Evolutionary conservation across 73 alveolate species (phyloP), one percentile per base, ranked within the genome.

Genomic region (Stentor roeselii): DNA sequence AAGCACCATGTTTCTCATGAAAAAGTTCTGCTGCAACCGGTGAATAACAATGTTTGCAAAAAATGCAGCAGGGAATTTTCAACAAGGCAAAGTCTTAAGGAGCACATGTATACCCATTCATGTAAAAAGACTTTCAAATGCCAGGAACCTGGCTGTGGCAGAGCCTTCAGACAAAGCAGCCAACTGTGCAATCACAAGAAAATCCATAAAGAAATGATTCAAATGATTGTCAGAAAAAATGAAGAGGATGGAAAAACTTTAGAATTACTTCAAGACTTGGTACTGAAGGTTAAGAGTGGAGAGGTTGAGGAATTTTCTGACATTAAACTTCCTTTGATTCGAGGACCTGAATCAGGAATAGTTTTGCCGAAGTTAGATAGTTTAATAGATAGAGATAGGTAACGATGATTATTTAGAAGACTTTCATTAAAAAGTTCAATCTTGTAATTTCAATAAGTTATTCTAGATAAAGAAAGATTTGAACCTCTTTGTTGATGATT

Each of bases 161-260:
- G 34, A 32, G 34, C n/a, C 41, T 67, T 67, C 34, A 21, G 80
- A 32, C 80, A 67, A 40, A 32, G 41, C 42, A 21, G 41, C 11
- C 80, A 67, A 32, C 41, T 67, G n/a, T 67, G n/a, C 27, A 32
- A 21, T 32, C 80, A 67, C 37, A 36, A 40, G 41, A 67, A 32
- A 40, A 34, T 67, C 11, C 80, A 67, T 40, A 32, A 67, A 67
- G 37, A 67, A 67, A 34, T 0, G 34, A 2, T 27, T n/a, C 21
- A 67, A 34, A 67, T 50, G 67, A 50, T 50, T 83, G 90, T 90
- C 96, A 80, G 77, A 89, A 76, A 87, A 90, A 35, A 94, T 86
- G 61, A 88, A 89, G 60, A 89, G 92, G 75, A 89, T 90, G 42
- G 94, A 42, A n/a, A 88, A n/a, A n/a, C n/a, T n/a, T n/a, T n/a